phyloP scores from a whole-genome alignment of 2,329 filamentous ascomycete species.

The Colletotrichum liaoningense region DNA sequence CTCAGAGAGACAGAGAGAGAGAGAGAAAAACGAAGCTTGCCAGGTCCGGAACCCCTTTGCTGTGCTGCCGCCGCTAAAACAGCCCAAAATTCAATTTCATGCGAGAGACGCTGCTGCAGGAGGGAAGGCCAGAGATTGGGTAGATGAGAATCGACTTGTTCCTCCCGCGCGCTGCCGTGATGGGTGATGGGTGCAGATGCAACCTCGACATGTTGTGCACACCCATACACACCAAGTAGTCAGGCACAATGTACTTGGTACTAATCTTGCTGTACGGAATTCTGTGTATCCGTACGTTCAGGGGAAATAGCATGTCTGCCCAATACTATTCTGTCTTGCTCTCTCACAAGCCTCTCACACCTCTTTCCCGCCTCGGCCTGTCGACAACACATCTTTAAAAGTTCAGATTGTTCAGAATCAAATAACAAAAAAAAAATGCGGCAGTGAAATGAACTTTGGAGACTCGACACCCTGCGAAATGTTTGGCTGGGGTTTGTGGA shows the following conservation, averaged over 20 bases:
- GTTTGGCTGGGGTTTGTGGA: conserved; percentile 20
- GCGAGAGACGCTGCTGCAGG: conserved; percentile 23
- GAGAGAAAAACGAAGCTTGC: background rate
- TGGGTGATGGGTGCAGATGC: conserved; percentile 2
- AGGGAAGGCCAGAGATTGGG: conserved; percentile 12
- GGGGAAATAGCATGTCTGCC: conserved; percentile 9
- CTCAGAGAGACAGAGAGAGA: background rate
- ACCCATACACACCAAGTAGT: background rate
- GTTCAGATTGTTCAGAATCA: background rate
- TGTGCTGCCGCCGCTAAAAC: conserved; percentile 14
- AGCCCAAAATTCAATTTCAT: conserved; percentile 12
- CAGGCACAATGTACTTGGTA: conserved; percentile 17
- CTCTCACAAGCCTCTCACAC: background rate
- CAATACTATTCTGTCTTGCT: background rate
- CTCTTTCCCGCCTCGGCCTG: background rate
- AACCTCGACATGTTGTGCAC: conserved; percentile 18
- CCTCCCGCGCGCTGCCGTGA: background rate
- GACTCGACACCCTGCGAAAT: conserved; percentile 13
- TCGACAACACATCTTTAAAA: background rate
- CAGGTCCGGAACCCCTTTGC: conserved; percentile 15
- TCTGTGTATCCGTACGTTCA: background rate
- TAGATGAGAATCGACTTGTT: background rate
- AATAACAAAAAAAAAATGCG: background rate
- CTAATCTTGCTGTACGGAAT: background rate
- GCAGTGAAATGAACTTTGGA: background rate